Percentiles rank a stretch among this genome's conserved stretches.
Evolutionary conservation across 2,329 filamentous ascomycete genomes (phyloP).

Genomic region (Parastagonospora nodorum): DNA sequence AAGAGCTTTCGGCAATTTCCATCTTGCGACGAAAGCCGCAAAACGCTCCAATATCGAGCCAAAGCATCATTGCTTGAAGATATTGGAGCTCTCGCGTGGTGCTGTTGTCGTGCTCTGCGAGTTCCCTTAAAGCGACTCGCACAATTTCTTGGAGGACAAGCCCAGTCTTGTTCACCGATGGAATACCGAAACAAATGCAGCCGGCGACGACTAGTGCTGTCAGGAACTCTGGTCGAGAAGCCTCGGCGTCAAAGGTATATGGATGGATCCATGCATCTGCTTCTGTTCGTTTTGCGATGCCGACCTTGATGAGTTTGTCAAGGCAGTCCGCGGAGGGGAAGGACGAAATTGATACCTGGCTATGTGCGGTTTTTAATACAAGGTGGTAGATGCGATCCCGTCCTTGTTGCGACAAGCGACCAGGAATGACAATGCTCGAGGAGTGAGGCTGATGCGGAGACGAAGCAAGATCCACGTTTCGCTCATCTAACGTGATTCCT

Average conservation of each 20-base stretch:
- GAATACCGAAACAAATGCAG: slow-evolving; percentile 40
- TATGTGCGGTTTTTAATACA: slow-evolving; percentile 33
- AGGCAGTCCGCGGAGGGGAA: slow-evolving; percentile 38
- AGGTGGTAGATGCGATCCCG: slow-evolving; percentile 39
- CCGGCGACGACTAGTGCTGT: slow-evolving; percentile 37
- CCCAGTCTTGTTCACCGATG: slow-evolving; percentile 36
- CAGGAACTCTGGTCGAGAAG: slow-evolving; percentile 29
- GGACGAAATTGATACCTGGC: slow-evolving; percentile 31
- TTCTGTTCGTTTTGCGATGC: slow-evolving; percentile 38
- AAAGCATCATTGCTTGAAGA: slow-evolving; percentile 57
- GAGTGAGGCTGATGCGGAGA: slow-evolving; percentile 36
- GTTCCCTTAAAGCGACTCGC: slow-evolving; percentile 30
- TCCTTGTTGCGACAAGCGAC: slow-evolving; percentile 19
- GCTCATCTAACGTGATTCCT: slow-evolving; percentile 30
- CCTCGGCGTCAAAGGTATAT: slow-evolving; percentile 32
- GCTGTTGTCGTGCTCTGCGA: slow-evolving; percentile 37
- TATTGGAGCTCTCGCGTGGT: slow-evolving; percentile 53
- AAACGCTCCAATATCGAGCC: slow-evolving; percentile 60
- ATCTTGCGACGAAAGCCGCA: slow-evolving; percentile 62
- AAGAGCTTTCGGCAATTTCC: slow-evolving; percentile 61
- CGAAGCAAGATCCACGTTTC: slow-evolving; percentile 30
- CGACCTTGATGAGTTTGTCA: slow-evolving; percentile 38
- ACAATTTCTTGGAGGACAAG: slow-evolving; percentile 37
- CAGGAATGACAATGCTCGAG: slow-evolving; percentile 28
- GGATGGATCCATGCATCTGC: slow-evolving; percentile 43